Base-by-base conservation (phyloP, 2,329 filamentous ascomycete species). In the Calycina herbarum region DNA sequence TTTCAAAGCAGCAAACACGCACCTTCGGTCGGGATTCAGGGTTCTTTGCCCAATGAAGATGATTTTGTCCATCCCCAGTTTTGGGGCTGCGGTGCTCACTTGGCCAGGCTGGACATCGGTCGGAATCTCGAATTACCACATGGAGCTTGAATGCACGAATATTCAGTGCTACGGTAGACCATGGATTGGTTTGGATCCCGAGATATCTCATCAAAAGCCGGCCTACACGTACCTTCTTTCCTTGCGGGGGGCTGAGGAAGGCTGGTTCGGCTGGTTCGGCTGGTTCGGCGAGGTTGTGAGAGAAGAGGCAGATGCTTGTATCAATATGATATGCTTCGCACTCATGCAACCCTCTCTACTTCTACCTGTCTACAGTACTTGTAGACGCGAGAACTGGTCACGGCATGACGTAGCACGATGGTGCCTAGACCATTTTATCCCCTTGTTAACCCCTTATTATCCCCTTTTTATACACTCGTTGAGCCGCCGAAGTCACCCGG, bases 71-170 rank as follows among this genome's bases (percentile, higher is more conserved):
- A 24, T 51, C 45, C n/a, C 45, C 45, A 51, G 45, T 51, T 13
- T 20, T 24, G n/a, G 45, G n/a, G 20, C 45, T 24, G 45, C 20
- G 20, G 45, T 51, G 45, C 45, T 51, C 27, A 51, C 45, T 51
- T 51, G 45, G n/a, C 45, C 45, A 24, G 20, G 45, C 45, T 45
- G 42, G 42, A 17, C 42, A n/a, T 45, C 42, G 42, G 42, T 20
- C 20, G 45, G 45, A 51, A 51, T 51, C 45, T 51, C n/a, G 45
- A 51, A 51, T 27, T 51, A 51, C 45, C 45, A 24, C 6, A 51
- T 51, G 27, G 45, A 51, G 45, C 20, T n/a, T 20, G 15, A 45
- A 42, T 13, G 38, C 38, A 45, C 42, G 42, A 45, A 45, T 45
- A n/a, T n/a, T 7, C 42, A 45, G 42, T 45, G n/a, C 11, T 7